Evolutionary conservation across 768 basidiomycete species (phyloP), one percentile per base, ranked within the genome.

Genomic region (Suillus hirtellus): DNA sequence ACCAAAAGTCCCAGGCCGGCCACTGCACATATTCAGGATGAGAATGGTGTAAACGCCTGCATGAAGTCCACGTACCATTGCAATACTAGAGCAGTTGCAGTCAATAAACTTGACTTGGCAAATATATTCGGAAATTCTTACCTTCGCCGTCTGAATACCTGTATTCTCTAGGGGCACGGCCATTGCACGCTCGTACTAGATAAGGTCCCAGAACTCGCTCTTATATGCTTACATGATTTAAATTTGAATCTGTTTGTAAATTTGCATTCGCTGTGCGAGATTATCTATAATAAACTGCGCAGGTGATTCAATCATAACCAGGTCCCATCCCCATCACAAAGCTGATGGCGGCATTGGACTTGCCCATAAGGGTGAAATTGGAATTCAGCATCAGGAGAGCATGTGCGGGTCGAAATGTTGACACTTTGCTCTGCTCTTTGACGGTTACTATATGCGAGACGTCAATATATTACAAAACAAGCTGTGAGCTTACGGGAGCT

Each of bases 1-100:
- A 55, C 54, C 54, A 55, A 38, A 55, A 55, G 21, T 55, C 35
- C 54, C 15, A 55, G 21, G 15, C 54, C 54, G 7, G 54, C 54
- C 37, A 55, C 54, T 55, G 37, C 35, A 3, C 14, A 24, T 38
- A 9, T 24, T 55, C 54, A 24, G 21, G 53, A 55, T 55, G 3
- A 38, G 4, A 38, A 24, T 55, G 21, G 21, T 21, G 21, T 2
- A 12, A 38, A 37, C 4, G 7, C 35, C 37, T 55, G 21, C 14
- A 38, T 55, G 54, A 38, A 34, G 17, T 52, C 17, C 31, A 34
- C 50, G 50, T 52, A 31, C 50, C 50, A 34, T 52, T 52, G 17
- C 31, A 52, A 52, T 52, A 52, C 50, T 21, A 47, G 21, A 47
- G 46, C 5, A 50, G 49, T 50, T 17, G 8, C 15, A 27, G 24